phyloP scores from a whole-genome alignment of 2,329 filamentous ascomycete species.

The Fusarium bactridioides region DNA sequence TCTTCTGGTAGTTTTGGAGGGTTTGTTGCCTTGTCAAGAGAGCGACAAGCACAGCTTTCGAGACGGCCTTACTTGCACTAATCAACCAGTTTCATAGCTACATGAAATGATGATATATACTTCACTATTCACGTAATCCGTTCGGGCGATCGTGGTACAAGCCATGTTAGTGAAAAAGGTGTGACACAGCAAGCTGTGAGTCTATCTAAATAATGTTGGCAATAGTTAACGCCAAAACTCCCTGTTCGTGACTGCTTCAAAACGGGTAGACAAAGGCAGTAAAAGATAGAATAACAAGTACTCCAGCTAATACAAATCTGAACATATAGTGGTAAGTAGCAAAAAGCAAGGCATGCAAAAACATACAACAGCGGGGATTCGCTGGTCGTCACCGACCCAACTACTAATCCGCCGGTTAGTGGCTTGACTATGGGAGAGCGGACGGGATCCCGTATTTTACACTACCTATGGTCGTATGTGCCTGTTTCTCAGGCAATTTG shows the following conservation, averaged over 20 bases:
- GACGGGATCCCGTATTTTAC: conserved; percentile 2
- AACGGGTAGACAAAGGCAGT: too few relatives aligned
- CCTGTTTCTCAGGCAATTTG: fast-evolving
- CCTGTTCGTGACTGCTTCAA: not conserved
- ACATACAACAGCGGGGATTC: not conserved
- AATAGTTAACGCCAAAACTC: not conserved
- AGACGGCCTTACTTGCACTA: fast-evolving
- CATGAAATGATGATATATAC: not conserved
- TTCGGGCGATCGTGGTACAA: too few relatives aligned
- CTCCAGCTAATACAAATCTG: not conserved
- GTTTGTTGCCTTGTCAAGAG: not conserved
- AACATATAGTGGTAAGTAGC: too few relatives aligned
- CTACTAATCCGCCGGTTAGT: conserved; percentile 3
- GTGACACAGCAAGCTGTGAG: not conserved
- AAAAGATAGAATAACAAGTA: fast-evolving
- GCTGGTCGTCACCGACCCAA: not conserved
- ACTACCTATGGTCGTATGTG: conserved; percentile 2
- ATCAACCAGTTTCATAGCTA: too few relatives aligned
- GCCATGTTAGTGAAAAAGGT: not conserved
- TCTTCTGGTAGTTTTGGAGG: too few relatives aligned
- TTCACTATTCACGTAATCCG: not conserved
- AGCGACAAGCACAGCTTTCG: not conserved
- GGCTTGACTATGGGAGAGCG: not conserved
- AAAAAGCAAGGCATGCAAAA: not conserved
- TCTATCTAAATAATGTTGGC: fast-evolving